These are phyloP conservation scores for Fusarium hainanense DNA, from an alignment of 2,329 filamentous ascomycete species.

Conservation along the genomic window DNA sequence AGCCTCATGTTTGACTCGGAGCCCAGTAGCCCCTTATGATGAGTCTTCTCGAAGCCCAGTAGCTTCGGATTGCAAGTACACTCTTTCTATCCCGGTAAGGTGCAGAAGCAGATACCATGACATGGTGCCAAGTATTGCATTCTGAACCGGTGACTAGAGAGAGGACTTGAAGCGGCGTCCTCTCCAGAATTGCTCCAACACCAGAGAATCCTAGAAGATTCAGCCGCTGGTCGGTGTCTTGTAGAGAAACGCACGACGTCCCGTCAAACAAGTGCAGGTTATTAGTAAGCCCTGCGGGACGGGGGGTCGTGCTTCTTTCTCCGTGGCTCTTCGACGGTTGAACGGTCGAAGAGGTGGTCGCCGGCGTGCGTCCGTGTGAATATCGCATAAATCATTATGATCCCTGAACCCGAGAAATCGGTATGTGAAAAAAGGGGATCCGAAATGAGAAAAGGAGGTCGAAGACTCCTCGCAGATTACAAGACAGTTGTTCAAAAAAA, in stretches of 20 bases:
- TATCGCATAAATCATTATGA: constrained; percentile 23
- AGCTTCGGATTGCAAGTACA: constrained; percentile 28
- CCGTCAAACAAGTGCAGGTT: neutral
- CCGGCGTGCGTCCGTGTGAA: constrained; percentile 5
- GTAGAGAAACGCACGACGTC: neutral
- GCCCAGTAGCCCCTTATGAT: constrained; percentile 20
- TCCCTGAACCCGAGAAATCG: constrained; percentile 31
- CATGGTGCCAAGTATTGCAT: neutral
- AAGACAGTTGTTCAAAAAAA: constrained; percentile 11
- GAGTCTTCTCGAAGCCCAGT: constrained; percentile 36
- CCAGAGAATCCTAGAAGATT: constrained; percentile 1
- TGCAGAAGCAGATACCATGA: constrained; percentile 5
- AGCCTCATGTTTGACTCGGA: constrained; percentile 25
- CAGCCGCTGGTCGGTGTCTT: constrained; percentile 11
- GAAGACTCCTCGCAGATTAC: constrained; percentile 18
- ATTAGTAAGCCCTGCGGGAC: neutral
- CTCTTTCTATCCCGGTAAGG: constrained; percentile 12
- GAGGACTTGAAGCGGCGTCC: constrained; percentile 13
- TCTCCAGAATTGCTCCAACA: neutral
- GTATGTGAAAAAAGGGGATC: constrained; percentile 3
- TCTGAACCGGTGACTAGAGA: constrained; percentile 16
- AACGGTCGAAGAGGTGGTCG: neutral
- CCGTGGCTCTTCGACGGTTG: neutral
- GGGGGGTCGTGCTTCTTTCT: neutral
- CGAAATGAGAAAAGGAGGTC: constrained; percentile 17